phyloP scores from a whole-genome alignment of 176 grass and related monocot genomes.

The Oryza coarctata region DNA sequence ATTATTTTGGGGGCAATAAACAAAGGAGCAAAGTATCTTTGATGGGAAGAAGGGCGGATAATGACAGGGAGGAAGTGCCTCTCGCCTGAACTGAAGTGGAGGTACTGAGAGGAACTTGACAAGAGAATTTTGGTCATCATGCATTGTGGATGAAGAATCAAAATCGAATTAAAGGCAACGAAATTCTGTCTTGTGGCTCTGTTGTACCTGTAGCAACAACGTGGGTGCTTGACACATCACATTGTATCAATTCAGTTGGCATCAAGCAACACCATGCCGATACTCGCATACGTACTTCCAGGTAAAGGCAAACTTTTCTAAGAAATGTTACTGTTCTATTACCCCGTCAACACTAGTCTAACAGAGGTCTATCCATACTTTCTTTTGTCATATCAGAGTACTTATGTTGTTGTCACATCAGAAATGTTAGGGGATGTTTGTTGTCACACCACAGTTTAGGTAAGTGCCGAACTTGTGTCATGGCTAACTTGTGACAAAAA shows the following conservation, averaged over 20 bases:
- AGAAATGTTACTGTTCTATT: not conserved
- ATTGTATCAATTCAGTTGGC: constrained; percentile 37
- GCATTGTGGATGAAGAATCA: constrained; percentile 54
- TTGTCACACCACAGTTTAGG: too few species aligned
- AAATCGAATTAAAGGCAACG: constrained; percentile 14
- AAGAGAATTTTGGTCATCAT: constrained; percentile 34
- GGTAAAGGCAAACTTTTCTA: not conserved
- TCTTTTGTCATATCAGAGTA: constrained; percentile 9
- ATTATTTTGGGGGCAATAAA: constrained; percentile 33
- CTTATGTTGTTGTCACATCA: not conserved
- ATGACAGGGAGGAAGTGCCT: constrained; percentile 69
- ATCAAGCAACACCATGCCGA: constrained; percentile 1
- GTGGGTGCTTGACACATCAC: not conserved
- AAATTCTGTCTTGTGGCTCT: not conserved
- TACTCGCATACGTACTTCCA: not conserved
- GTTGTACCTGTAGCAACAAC: not conserved
- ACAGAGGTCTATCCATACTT: not conserved
- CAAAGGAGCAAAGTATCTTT: constrained; percentile 50
- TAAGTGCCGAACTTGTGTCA: too few species aligned
- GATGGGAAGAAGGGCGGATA: constrained; percentile 43
- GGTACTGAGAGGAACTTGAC: constrained; percentile 28
- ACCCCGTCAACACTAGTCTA: not conserved
- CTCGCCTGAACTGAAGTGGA: constrained; percentile 45
- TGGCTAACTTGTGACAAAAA: too few species aligned
- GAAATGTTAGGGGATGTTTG: too few species aligned